These are phyloP conservation scores for Ampelomyces quisqualis DNA, from an alignment of 2,329 filamentous ascomycete genomes.

Conservation along the genomic window DNA sequence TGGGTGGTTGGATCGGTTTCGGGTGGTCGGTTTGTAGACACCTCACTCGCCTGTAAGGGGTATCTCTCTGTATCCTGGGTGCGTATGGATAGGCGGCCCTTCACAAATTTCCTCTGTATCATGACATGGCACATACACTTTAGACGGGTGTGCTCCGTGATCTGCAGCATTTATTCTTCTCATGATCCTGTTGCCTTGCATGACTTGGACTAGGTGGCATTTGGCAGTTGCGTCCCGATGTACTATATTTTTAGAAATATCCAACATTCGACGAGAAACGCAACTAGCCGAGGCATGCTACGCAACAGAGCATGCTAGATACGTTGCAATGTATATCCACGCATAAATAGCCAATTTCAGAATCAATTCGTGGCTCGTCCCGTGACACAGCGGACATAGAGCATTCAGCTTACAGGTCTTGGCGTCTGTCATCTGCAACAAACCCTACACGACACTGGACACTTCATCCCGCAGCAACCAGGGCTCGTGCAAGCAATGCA, in stretches of 20 bases:
- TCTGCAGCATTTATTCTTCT: slow-evolving; percentile 7
- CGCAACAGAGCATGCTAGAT: too few relatives aligned
- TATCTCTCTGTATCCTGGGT: slow-evolving; percentile 18
- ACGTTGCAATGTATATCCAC: too few relatives aligned
- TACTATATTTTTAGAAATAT: not conserved
- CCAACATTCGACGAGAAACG: not conserved
- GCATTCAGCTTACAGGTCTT: not conserved
- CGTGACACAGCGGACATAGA: not conserved
- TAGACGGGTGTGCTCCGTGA: slow-evolving; percentile 28
- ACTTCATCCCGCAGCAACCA: slow-evolving; percentile 21
- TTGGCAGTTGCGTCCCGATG: not conserved
- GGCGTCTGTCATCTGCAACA: slow-evolving; percentile 6
- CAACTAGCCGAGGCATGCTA: too few relatives aligned
- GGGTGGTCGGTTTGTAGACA: slow-evolving; percentile 23
- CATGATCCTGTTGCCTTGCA: not conserved
- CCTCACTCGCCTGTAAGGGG: slow-evolving; percentile 26
- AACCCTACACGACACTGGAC: slow-evolving; percentile 11
- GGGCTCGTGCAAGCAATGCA: slow-evolving; percentile 40
- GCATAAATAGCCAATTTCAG: too few relatives aligned
- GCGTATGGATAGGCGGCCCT: slow-evolving; percentile 15
- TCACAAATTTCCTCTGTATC: slow-evolving; percentile 23
- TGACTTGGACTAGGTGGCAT: slow-evolving; percentile 1
- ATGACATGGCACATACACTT: slow-evolving; percentile 30
- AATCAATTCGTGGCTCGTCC: too few relatives aligned
- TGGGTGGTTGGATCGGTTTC: slow-evolving; percentile 13